These are phyloP conservation scores for Pichia sp. DNA, from an alignment of 1,139 yeast genomes.

Conservation along the genomic window DNA sequence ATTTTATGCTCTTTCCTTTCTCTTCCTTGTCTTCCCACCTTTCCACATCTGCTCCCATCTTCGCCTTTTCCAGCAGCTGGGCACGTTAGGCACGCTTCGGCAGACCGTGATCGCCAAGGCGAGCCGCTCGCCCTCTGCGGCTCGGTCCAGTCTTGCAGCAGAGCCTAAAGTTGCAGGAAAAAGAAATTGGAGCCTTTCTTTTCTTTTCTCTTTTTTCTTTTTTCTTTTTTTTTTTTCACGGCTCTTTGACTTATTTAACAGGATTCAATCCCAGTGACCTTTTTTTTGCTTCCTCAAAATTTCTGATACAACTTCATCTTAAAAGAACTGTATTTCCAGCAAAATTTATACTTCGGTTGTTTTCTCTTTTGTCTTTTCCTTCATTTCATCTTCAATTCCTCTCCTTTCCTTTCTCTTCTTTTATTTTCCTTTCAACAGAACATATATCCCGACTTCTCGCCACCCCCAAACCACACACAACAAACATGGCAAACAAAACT, in stretches of 20 bases:
- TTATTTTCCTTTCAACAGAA: not conserved
- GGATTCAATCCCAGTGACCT: not conserved
- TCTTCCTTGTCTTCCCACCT: not conserved
- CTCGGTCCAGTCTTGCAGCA: not conserved
- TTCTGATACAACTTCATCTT: not conserved
- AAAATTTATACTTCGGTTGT: not conserved
- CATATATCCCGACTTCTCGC: not conserved
- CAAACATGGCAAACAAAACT: conserved; percentile 34
- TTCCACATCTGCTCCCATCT: not conserved
- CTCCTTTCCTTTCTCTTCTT: not conserved
- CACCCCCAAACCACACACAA: not conserved
- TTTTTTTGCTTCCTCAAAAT: not conserved
- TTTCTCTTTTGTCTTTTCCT: not conserved
- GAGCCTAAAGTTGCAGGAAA: not conserved
- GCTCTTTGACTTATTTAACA: conserved; percentile 1
- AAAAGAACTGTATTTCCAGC: not conserved
- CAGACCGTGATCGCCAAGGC: not conserved
- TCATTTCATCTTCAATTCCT: not conserved
- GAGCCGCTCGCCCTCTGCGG: not conserved
- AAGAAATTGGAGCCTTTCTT: not conserved
- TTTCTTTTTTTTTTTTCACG: not conserved
- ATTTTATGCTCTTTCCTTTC: not conserved
- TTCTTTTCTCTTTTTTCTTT: not conserved
- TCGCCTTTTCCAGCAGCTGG: not conserved
- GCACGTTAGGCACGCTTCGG: not conserved